A percentile compares a stretch with the other conserved stretches of the same genome.
These are phyloP conservation scores for Carnegiea gigantea DNA, from an alignment of 179 eudicot species.

Conservation along the genomic window DNA sequence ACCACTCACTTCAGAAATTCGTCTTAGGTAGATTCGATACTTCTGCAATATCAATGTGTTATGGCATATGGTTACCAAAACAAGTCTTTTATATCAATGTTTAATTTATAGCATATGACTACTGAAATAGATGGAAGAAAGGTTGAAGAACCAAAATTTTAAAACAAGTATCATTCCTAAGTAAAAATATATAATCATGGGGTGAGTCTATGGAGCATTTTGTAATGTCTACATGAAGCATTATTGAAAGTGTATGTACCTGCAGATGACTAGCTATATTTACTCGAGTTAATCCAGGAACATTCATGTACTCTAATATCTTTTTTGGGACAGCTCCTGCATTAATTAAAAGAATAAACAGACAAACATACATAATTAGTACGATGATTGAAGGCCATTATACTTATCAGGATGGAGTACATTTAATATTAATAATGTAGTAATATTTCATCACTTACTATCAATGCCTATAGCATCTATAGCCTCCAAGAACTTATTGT, in stretches of 20 bases:
- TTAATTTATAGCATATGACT: too few relatives aligned
- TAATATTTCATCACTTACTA: constrained; percentile 35
- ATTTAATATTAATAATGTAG: background rate
- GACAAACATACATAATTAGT: too few relatives aligned
- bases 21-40: constrained; percentile 13
- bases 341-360: background rate
- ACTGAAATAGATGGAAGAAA: too few relatives aligned
- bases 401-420: too few relatives aligned
- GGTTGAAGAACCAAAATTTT: too few relatives aligned
- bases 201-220: too few relatives aligned
- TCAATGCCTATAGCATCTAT: constrained; percentile 37
- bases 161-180: too few relatives aligned
- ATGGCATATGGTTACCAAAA: background rate
- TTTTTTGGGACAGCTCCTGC: constrained; percentile 31
- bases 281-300: constrained; percentile 26
- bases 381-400: background rate
- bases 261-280: constrained; percentile 36
- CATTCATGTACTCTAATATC: constrained; percentile 32
- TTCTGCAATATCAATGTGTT: constrained; percentile 23
- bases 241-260: constrained; percentile 1
- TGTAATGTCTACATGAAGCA: background rate
- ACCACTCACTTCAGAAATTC: background rate
- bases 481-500: constrained; percentile 53
- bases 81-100: background rate
- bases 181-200: too few relatives aligned